A percentile compares a stretch with the other conserved stretches of the same genome.
These are phyloP conservation scores for Sphagnum contortum DNA, from an alignment of 225 moss, liverwort and hornwort species.

Conservation along the genomic window DNA sequence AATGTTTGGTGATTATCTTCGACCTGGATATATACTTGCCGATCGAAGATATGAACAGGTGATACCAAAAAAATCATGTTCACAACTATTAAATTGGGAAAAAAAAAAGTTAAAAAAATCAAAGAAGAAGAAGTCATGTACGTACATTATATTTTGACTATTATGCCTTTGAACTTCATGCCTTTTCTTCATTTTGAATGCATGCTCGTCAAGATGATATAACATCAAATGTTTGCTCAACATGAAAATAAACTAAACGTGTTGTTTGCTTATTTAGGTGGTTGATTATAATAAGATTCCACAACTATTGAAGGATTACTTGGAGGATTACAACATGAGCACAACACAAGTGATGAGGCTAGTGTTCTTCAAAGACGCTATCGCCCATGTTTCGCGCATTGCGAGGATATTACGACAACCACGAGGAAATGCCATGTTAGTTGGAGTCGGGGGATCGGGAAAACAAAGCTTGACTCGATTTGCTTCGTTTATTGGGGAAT, in stretches of 20 bases:
- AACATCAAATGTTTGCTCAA: too few relatives aligned
- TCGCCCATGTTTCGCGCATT: constrained; percentile 58
- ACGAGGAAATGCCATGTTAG: constrained; percentile 89
- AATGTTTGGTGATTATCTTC: constrained; percentile 77
- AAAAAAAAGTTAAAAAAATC: too few relatives aligned
- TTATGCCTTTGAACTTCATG: too few relatives aligned
- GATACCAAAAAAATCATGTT: too few relatives aligned
- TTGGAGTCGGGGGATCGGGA: constrained; percentile 90
- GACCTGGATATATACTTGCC: constrained; percentile 44
- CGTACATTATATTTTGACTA: too few relatives aligned
- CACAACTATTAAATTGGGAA: too few relatives aligned
- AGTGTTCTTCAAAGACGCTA: constrained; percentile 88
- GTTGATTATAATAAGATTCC: constrained; percentile 53
- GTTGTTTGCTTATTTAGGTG: constrained; percentile 19
- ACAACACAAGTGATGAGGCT: constrained; percentile 78
- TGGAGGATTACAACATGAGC: constrained; percentile 88
- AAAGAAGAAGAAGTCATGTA: neutral
- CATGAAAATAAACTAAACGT: too few relatives aligned
- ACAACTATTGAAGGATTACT: constrained; percentile 60
- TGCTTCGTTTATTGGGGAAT: constrained; percentile 66
- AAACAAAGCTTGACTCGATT: constrained; percentile 88
- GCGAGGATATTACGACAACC: constrained; percentile 73
- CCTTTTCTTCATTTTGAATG: too few relatives aligned
- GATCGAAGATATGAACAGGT: constrained; percentile 81
- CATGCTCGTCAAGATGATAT: too few relatives aligned